Conservation (phyloP, 2,329 filamentous ascomycete genomes). For the Colletotrichum melonis region DNA sequence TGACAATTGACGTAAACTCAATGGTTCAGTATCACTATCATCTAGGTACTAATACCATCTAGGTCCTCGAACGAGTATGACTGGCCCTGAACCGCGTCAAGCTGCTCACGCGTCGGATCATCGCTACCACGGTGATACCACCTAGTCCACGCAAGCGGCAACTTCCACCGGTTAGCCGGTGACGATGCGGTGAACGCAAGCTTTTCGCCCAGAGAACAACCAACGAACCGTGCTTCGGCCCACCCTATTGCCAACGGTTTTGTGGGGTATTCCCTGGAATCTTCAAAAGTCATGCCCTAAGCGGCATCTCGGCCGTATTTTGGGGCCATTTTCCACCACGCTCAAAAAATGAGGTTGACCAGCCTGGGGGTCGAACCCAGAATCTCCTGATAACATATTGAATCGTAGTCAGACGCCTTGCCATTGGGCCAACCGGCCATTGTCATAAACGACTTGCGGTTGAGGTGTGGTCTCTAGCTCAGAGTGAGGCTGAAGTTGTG, state of each 20-base stretch:
- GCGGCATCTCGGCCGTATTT: background rate
- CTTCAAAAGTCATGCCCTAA: constrained; percentile 11
- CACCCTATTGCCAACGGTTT: background rate
- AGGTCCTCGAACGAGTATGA: background rate
- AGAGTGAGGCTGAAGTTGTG: background rate
- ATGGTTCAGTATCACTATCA: background rate
- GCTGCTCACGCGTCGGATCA: constrained; percentile 8
- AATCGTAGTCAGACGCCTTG: constrained; percentile 57
- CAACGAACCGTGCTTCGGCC: constrained; percentile 32
- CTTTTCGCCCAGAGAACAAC: constrained; percentile 17
- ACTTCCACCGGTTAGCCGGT: constrained; percentile 2
- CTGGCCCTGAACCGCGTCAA: background rate
- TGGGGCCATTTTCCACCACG: no score
- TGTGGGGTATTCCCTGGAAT: constrained; percentile 8
- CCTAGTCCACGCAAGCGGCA: background rate
- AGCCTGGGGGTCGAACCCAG: constrained; percentile 37
- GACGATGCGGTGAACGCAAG: constrained; percentile 13
- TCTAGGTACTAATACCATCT: background rate
- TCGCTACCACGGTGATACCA: background rate
- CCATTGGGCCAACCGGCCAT: constrained; percentile 49
- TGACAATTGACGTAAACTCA: background rate
- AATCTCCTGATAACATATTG: constrained; percentile 32
- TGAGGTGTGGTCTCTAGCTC: fast-evolving
- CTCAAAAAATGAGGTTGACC: constrained; percentile 19
- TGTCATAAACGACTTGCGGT: background rate